Base-by-base conservation (phyloP, 1,284 basidiomycete species). In the Puccinia polysora region DNA sequence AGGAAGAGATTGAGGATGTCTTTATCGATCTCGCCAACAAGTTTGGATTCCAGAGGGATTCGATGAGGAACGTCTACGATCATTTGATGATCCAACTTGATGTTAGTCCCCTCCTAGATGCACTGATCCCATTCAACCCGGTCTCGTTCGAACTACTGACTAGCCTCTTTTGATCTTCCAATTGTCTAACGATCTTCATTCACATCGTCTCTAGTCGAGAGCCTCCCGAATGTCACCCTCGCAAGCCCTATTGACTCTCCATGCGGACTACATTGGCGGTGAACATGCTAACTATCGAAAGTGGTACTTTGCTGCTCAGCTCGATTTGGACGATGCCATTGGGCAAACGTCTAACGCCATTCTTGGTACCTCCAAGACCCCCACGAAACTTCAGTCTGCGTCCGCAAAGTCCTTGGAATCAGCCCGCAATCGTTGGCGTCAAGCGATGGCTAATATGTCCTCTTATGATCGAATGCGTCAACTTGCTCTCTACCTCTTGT, bases 281-380 rank as follows among this genome's bases (percentile, higher is more conserved):
- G 90, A 80, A 75, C 79, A 80, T 68, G 79, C 78, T 50, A 80
- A 80, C 74, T 80, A 80, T 76, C 79, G 79, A 58, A 72, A 72
- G 64, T 98, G 96, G 95, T 99, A 99, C 83, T 99, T 98, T 82
- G 96, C 95, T 20, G 94, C 95, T 28, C 95, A 99, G 81, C 89
- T 99, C 75, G 94, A 98, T 80, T 87, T 98, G 52, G 96, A 99
- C 82, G 95, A 98, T 78, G 95, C 94, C 65, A 89, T 98, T 74
- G 96, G 96, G 56, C 86, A 89, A 74, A 86, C 87, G 12, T 91
- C 97, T 79, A 96, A 95, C 80, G 67, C 72, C 18, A 77, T 75
- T 38, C 91, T 92, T 0, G 93, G 92, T 74, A 86, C 87, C 75
- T 89, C 89, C 20, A 88, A 95, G 76, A 75, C 77, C 10, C 30